These are phyloP conservation scores for Apophysomyces ossiformis DNA, from an alignment of 371 early-diverging fungal species.

Conservation along the genomic window DNA sequence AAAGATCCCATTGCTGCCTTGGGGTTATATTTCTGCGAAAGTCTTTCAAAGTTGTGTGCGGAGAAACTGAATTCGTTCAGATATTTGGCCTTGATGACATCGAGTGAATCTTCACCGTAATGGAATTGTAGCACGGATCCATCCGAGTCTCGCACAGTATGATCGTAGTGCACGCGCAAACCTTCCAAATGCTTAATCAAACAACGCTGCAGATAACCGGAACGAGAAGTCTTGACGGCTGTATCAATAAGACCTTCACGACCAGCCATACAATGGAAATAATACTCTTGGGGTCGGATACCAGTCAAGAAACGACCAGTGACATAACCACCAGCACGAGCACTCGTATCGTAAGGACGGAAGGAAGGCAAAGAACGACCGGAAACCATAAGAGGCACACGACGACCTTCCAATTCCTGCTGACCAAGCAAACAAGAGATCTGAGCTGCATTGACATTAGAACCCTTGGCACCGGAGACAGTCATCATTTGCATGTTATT, in stretches of 20 bases:
- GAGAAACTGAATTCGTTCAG: slow-evolving; percentile 92
- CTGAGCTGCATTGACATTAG: slow-evolving; percentile 97
- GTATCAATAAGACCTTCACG: slow-evolving; percentile 99
- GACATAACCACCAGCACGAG: slow-evolving; percentile 98
- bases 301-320: slow-evolving; percentile 99
- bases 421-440: slow-evolving; percentile 99
- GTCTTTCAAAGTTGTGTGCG: slow-evolving; percentile 87
- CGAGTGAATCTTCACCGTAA: slow-evolving; percentile 99
- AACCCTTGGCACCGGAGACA: slow-evolving; percentile 99
- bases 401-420: slow-evolving; percentile 99
- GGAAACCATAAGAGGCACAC: slow-evolving; percentile 98
- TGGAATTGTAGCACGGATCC: slow-evolving; percentile 97
- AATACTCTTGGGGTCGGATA: slow-evolving; percentile 94
- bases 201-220: slow-evolving; percentile 99
- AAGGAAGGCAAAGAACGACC: slow-evolving; percentile 99
- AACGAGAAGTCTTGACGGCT: slow-evolving; percentile 99
- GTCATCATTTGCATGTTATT: slow-evolving; percentile 99
- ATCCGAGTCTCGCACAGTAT: slow-evolving; percentile 94
- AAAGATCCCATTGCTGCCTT: slow-evolving; percentile 71
- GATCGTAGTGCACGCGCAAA: slow-evolving; percentile 95
- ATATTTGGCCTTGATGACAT: slow-evolving; percentile 95
- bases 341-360: slow-evolving; percentile 83
- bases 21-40: slow-evolving; percentile 84
- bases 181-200: slow-evolving; percentile 99
- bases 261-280: slow-evolving; percentile 99